Evolutionary conservation across 2,329 filamentous ascomycete species (phyloP).

Genomic region (Hortaea sp.): DNA sequence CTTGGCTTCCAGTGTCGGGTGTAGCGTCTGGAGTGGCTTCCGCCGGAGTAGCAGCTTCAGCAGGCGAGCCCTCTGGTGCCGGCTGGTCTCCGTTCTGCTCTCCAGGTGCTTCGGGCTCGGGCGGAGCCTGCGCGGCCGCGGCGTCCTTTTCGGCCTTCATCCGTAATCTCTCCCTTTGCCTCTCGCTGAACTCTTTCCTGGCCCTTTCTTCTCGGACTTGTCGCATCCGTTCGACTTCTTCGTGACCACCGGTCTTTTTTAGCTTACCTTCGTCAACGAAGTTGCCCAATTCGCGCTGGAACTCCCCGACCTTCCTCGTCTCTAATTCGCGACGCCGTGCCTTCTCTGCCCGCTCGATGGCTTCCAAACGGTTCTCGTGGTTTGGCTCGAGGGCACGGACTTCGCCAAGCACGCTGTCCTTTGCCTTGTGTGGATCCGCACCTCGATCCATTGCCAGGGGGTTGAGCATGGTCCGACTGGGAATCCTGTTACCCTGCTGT

Average conservation of each 20-base stretch:
- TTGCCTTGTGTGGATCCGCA: slow-evolving; percentile 67
- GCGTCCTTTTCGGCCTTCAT: slow-evolving; percentile 37
- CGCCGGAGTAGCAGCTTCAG: slow-evolving; percentile 1
- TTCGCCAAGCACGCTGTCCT: slow-evolving; percentile 85
- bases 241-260: slow-evolving; percentile 91
- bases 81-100: neutral
- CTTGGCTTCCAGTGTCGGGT: neutral
- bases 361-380: slow-evolving; percentile 84
- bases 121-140: slow-evolving; percentile 17
- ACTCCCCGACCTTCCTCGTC: slow-evolving; percentile 57
- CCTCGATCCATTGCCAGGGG: slow-evolving; percentile 33
- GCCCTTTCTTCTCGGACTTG: slow-evolving; percentile 80
- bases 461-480: slow-evolving; percentile 19
- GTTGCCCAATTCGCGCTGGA: slow-evolving; percentile 72
- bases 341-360: slow-evolving; percentile 94
- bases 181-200: slow-evolving; percentile 60
- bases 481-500: slow-evolving; percentile 24
- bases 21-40: neutral
- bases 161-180: slow-evolving; percentile 38
- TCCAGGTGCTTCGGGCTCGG: neutral
- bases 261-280: slow-evolving; percentile 87
- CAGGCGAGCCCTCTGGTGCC: slow-evolving; percentile 9
- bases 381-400: slow-evolving; percentile 90
- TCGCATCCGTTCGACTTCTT: slow-evolving; percentile 80
- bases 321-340: slow-evolving; percentile 80